Conservation (phyloP, 2,329 filamentous ascomycete genomes). For the Microsporum ferrugineum region DNA sequence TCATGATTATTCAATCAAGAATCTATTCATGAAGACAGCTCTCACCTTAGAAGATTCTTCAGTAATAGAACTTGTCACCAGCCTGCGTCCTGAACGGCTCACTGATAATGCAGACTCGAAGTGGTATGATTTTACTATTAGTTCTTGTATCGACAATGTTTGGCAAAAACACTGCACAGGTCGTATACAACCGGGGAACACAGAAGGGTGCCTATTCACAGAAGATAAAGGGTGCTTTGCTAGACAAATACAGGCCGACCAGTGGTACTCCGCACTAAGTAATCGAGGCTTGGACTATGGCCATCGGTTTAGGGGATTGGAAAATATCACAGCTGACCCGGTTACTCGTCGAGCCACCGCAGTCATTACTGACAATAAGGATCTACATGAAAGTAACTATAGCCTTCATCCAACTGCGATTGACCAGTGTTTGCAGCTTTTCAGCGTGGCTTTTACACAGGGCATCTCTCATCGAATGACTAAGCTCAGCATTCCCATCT, state of each 20-base stretch:
- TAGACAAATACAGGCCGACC: background rate
- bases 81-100: background rate
- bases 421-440: conserved; percentile 15
- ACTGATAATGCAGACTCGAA: background rate
- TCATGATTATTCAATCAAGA: background rate
- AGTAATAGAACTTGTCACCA: background rate
- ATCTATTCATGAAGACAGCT: background rate
- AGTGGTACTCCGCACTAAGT: background rate
- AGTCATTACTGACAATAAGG: background rate
- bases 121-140: conserved; percentile 6
- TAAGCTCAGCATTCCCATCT: background rate
- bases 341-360: background rate
- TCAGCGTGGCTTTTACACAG: conserved; percentile 1
- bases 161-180: background rate
- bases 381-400: conserved; percentile 3
- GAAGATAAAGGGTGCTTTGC: background rate
- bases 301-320: conserved; percentile 4
- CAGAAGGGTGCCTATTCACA: background rate
- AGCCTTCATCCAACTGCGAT: conserved; percentile 17
- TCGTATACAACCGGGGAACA: background rate
- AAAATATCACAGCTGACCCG: background rate
- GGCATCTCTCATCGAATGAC: background rate
- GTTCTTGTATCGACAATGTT: background rate
- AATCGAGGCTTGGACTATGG: conserved; percentile 6
- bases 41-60: background rate